phyloP scores from a whole-genome alignment of 371 early-diverging fungal genomes.

The Dinochytrium kinnereticum region DNA sequence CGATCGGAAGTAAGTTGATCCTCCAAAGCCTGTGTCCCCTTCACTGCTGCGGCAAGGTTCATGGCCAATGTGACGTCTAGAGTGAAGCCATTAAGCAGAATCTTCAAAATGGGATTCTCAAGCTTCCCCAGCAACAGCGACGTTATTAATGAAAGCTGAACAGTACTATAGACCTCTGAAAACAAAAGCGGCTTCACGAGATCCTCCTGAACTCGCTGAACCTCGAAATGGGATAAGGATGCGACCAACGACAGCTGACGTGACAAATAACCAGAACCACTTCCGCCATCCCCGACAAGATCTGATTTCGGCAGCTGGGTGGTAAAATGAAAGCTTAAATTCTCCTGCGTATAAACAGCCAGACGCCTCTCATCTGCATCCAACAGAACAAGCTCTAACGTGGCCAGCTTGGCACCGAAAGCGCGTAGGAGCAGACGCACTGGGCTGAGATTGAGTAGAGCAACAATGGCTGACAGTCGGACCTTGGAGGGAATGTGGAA shows the following conservation, averaged over 20 bases:
- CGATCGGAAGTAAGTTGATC: too few relatives aligned
- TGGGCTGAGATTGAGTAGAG: background rate
- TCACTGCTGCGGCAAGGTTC: background rate
- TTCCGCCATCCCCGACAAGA: too few relatives aligned
- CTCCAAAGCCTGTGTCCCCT: background rate
- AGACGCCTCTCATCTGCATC: background rate
- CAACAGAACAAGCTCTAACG: background rate
- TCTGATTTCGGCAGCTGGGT: background rate
- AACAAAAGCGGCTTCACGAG: background rate
- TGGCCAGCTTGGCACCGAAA: background rate
- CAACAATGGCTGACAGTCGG: background rate
- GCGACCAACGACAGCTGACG: background rate
- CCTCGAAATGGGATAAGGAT: background rate
- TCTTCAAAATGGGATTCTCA: background rate
- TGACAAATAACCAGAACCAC: too few relatives aligned
- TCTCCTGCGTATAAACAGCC: background rate
- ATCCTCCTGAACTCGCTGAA: background rate
- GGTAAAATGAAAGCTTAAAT: background rate
- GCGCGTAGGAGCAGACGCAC: background rate
- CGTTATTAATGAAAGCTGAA: background rate
- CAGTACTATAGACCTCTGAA: background rate
- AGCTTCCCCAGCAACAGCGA: background rate
- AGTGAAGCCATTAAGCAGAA: background rate
- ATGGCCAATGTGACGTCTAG: background rate
- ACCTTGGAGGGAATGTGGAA: background rate